A percentile compares a stretch with the other conserved stretches of the same genome.
These are phyloP conservation scores for Pachyrhizus erosus DNA, from an alignment of 306 rosid species.

Conservation along the genomic window DNA sequence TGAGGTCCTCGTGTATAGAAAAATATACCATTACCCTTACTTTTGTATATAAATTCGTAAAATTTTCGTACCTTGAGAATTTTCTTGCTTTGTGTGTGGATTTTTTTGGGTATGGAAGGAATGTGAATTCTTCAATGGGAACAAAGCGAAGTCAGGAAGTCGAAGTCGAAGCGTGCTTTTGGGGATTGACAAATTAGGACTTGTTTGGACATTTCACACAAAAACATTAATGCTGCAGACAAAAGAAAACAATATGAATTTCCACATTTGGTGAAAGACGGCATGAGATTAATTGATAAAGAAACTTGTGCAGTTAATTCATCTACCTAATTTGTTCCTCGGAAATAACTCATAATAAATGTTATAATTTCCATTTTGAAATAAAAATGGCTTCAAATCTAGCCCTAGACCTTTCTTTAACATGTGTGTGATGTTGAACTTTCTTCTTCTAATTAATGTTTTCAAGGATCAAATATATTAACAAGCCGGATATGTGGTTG, in stretches of 20 bases:
- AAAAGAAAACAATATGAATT: neutral
- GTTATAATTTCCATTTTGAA: neutral
- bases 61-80: too few species aligned
- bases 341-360: slow-evolving; percentile 23
- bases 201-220: slow-evolving; percentile 18
- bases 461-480: slow-evolving; percentile 32
- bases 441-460: slow-evolving; percentile 34
- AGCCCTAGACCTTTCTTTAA: neutral
- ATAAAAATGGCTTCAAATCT: neutral
- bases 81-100: neutral
- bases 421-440: slow-evolving; percentile 3
- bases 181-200: slow-evolving; percentile 14
- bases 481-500: slow-evolving; percentile 29
- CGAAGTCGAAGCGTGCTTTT: neutral
- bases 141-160: neutral
- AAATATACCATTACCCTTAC: too few species aligned
- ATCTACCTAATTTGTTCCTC: slow-evolving; percentile 23
- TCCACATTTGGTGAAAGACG: slow-evolving; percentile 1
- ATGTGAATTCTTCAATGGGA: neutral
- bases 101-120: neutral
- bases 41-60: too few species aligned
- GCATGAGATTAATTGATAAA: neutral
- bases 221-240: slow-evolving; percentile 35
- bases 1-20: too few species aligned
- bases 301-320: slow-evolving; percentile 21